Conservation (phyloP, 768 basidiomycete genomes). For the Clavulina sp. region DNA sequence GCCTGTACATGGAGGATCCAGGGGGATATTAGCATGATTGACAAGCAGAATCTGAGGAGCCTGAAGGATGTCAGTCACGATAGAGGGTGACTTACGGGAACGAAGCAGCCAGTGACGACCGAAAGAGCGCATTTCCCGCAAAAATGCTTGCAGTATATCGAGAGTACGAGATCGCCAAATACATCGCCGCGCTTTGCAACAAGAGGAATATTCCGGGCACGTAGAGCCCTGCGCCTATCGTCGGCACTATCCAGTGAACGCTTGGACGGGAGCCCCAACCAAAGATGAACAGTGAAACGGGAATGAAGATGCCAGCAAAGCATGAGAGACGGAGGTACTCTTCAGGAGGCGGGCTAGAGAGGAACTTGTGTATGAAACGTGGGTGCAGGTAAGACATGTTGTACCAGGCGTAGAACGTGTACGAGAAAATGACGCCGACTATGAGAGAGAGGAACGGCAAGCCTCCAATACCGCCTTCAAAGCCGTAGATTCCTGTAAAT, state of each 20-base stretch:
- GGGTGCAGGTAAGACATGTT: conserved; percentile 19
- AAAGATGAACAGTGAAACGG: conserved; percentile 24
- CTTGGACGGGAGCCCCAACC: conserved; percentile 16
- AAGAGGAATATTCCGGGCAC: conserved; percentile 10
- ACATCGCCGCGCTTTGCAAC: conserved; percentile 15
- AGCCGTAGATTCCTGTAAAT: conserved; percentile 15
- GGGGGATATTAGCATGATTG: not conserved
- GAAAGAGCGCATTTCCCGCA: conserved; percentile 20
- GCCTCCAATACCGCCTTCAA: conserved; percentile 11
- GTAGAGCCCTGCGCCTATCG: conserved; percentile 12
- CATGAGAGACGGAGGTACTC: conserved; percentile 20
- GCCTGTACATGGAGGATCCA: not conserved
- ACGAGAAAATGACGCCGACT: conserved; percentile 12
- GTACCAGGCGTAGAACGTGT: conserved; percentile 9
- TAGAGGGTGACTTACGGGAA: conserved; percentile 3
- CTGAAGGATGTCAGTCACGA: no score
- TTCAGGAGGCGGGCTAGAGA: no score
- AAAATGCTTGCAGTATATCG: conserved; percentile 20
- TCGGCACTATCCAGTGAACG: conserved; percentile 16
- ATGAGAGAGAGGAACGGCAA: conserved; percentile 16
- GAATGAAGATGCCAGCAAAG: conserved; percentile 18
- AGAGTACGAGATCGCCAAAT: conserved; percentile 15
- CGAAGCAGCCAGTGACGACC: conserved; percentile 6
- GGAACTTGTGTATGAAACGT: conserved; percentile 13
- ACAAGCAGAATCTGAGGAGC: not conserved